A percentile compares a stretch with the other conserved stretches of the same genome.
Conservation (phyloP, 768 basidiomycete genomes). For the Sporobolomyces roseus region DNA sequence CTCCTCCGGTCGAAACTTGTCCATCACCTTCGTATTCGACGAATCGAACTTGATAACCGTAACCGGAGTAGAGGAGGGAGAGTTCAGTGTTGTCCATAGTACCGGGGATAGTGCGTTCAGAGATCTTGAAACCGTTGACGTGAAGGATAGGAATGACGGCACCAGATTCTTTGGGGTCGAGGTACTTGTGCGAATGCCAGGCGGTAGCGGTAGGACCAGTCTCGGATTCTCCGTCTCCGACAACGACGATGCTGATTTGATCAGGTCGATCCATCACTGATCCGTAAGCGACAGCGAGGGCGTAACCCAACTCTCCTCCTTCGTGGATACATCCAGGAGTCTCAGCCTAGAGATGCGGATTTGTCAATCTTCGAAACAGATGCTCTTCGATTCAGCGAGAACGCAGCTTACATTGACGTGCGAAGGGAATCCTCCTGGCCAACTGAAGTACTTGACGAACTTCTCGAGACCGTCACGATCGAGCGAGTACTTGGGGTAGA, state of each 20-base stretch:
- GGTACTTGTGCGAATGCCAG: conserved; percentile 67
- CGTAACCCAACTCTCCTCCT: conserved; percentile 82
- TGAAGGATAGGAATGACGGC: conserved; percentile 88
- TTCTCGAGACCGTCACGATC: conserved; percentile 51
- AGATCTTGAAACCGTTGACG: conserved; percentile 77
- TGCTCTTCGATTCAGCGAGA: too few species aligned
- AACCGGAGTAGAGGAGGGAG: conserved; percentile 64
- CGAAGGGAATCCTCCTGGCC: conserved; percentile 73
- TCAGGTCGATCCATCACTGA: conserved; percentile 88
- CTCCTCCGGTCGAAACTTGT: conserved; percentile 50
- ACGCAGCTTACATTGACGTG: conserved; percentile 48
- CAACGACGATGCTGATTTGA: conserved; percentile 69
- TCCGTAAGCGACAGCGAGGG: conserved; percentile 76
- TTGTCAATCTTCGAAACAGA: too few species aligned
- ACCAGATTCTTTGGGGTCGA: conserved; percentile 83
- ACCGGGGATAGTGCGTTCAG: conserved; percentile 81
- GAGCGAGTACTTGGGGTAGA: conserved; percentile 53
- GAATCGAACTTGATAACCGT: conserved; percentile 72
- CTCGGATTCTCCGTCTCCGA: conserved; percentile 75
- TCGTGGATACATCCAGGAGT: conserved; percentile 89
- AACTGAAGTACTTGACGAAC: conserved; percentile 71
- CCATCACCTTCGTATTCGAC: conserved; percentile 56
- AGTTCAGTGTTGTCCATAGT: conserved; percentile 87
- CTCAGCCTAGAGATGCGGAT: conserved; percentile 74
- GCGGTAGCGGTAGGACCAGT: conserved; percentile 50